Evolutionary conservation across 192 early-diverging fungal genomes (phyloP).

Genomic region (Coemansia brasiliensis): DNA sequence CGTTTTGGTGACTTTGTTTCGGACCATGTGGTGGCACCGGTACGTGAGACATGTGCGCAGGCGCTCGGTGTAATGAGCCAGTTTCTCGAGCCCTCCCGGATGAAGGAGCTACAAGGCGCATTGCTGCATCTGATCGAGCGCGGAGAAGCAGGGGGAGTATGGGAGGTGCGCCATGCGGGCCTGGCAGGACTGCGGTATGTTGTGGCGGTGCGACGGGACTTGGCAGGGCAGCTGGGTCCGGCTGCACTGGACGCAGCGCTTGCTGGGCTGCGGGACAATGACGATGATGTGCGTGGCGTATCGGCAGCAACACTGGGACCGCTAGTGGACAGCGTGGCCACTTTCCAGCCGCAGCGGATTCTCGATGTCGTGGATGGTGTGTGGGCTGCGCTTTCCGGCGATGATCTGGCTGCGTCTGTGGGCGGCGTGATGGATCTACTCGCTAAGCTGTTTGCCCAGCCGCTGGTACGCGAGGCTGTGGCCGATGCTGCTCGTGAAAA

Average conservation of each 20-base stretch:
- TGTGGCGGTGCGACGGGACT: constrained; percentile 85
- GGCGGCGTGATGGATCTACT: constrained; percentile 91
- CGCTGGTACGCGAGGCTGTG: constrained; percentile 26
- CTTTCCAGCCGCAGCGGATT: constrained; percentile 65
- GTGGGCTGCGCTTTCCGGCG: constrained; percentile 86
- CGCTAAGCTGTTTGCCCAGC: constrained; percentile 69
- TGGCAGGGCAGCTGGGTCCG: constrained; percentile 73
- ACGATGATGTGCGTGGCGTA: constrained; percentile 95
- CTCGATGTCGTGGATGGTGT: constrained; percentile 73
- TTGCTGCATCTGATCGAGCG: constrained; percentile 60
- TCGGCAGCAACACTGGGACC: constrained; percentile 88
- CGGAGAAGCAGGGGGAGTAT: constrained; percentile 54
- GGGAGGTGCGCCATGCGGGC: constrained; percentile 93
- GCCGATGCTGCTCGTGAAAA: constrained; percentile 8
- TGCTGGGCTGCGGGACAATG: constrained; percentile 77
- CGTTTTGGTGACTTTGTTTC: constrained; percentile 96
- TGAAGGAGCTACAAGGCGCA: constrained; percentile 59
- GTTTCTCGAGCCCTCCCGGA: constrained; percentile 58
- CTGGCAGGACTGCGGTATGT: constrained; percentile 92
- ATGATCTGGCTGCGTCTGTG: constrained; percentile 92
- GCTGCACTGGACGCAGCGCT: constrained; percentile 81
- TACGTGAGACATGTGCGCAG: constrained; percentile 92
- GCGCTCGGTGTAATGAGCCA: constrained; percentile 72
- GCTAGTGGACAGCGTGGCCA: constrained; percentile 75
- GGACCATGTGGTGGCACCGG: constrained; percentile 92